A percentile compares a stretch with the other conserved stretches of the same genome.
phyloP scores from a whole-genome alignment of 441 rosid species.

The Viola pubescens region DNA sequence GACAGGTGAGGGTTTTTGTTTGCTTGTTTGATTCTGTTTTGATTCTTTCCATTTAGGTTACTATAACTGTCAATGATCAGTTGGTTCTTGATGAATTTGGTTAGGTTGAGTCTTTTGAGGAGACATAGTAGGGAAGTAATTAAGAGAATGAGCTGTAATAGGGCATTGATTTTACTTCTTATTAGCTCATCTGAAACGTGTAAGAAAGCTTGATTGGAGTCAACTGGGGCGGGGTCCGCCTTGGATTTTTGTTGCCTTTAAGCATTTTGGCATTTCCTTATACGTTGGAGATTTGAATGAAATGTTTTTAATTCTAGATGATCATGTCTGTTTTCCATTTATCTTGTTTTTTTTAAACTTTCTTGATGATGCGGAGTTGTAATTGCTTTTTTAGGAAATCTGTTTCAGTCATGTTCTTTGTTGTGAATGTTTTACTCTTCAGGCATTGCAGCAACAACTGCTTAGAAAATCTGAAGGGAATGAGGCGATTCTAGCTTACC shows the following conservation, averaged over 20 bases:
- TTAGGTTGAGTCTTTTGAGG: constrained; percentile 5
- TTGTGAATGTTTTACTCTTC: constrained; percentile 16
- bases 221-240: not conserved
- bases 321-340: not conserved
- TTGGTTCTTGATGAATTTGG: constrained; percentile 14
- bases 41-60: constrained; percentile 13
- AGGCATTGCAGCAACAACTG: constrained; percentile 62
- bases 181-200: too few relatives aligned
- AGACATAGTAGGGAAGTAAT: constrained; percentile 11
- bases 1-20: constrained; percentile 48
- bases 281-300: not conserved
- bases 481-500: constrained; percentile 75
- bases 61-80: not conserved
- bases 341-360: not conserved
- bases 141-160: not conserved
- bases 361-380: not conserved
- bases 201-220: too few relatives aligned
- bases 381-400: too few relatives aligned
- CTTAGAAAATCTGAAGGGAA: constrained; percentile 69
- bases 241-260: not conserved
- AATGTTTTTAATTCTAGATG: not conserved
- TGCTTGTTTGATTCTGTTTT: constrained; percentile 6
- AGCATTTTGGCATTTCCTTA: not conserved
- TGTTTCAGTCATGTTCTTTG: constrained; percentile 4
- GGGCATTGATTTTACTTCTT: too few relatives aligned